phyloP scores from a whole-genome alignment of 129 eudicot genomes.

The Flaveria linearis region DNA sequence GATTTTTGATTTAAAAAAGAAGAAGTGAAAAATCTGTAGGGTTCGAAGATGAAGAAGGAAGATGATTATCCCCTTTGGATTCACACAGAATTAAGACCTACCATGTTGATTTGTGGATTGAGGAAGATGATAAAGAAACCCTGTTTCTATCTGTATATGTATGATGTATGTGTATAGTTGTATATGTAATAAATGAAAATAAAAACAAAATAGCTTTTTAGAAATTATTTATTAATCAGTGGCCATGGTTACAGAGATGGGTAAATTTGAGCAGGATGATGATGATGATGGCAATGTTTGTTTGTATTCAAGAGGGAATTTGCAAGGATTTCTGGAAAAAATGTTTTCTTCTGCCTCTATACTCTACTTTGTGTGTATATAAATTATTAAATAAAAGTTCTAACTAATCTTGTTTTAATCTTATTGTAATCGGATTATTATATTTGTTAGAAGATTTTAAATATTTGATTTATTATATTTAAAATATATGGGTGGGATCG shows the following conservation, averaged over 20 bases:
- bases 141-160: constrained; percentile 26
- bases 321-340: constrained; percentile 38
- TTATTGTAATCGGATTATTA: background rate
- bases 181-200: constrained; percentile 30
- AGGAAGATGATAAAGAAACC: constrained; percentile 31
- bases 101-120: constrained; percentile 21
- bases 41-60: constrained; percentile 13
- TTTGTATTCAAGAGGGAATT: constrained; percentile 35
- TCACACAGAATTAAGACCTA: constrained; percentile 22
- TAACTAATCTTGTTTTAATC: background rate
- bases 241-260: constrained; percentile 33
- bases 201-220: constrained; percentile 43
- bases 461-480: too few relatives aligned
- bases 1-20: too few relatives aligned
- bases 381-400: background rate
- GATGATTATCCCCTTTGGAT: background rate
- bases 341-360: constrained; percentile 23
- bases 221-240: constrained; percentile 37
- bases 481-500: too few relatives aligned
- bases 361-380: background rate
- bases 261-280: constrained; percentile 31
- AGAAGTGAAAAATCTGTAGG: too few relatives aligned
- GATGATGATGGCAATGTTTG: constrained; percentile 38
- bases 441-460: background rate
- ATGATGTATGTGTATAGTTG: constrained; percentile 14